phyloP scores from a whole-genome alignment of 2,329 filamentous ascomycete species.

The Fonsecaea pedrosoi region DNA sequence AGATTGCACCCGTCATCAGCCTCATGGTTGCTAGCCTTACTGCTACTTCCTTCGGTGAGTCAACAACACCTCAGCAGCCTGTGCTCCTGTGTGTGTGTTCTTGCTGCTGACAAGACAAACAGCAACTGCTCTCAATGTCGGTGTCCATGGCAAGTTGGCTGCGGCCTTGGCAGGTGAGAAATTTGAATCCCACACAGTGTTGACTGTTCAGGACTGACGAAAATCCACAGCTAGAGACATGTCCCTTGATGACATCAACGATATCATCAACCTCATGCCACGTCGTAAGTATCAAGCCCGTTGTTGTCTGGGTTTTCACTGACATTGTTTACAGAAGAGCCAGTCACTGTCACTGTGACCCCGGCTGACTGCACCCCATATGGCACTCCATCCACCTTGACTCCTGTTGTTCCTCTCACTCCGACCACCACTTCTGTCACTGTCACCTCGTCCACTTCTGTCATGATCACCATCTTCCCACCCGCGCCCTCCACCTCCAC shows the following conservation, averaged over 20 bases:
- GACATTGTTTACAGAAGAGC: slow-evolving; percentile 23
- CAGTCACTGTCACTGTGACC: slow-evolving; percentile 24
- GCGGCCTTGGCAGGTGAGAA: slow-evolving; percentile 30
- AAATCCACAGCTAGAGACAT: slow-evolving; percentile 27
- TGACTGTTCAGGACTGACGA: slow-evolving; percentile 13
- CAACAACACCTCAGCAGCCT: not conserved
- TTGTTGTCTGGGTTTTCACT: slow-evolving; percentile 17
- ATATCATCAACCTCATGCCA: slow-evolving; percentile 33
- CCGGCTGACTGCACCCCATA: slow-evolving; percentile 20
- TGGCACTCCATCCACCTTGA: slow-evolving; percentile 3
- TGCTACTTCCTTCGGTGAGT: slow-evolving; percentile 29
- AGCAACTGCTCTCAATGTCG: slow-evolving; percentile 21
- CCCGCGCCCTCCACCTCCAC: slow-evolving; percentile 8
- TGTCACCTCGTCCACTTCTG: slow-evolving; percentile 18
- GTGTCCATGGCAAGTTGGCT: slow-evolving; percentile 16
- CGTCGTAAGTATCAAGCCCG: slow-evolving; percentile 33
- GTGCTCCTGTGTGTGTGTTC: not conserved
- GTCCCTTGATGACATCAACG: slow-evolving; percentile 23
- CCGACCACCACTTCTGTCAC: slow-evolving; percentile 22
- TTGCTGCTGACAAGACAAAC: slow-evolving; percentile 22
- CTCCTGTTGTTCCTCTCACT: slow-evolving; percentile 8
- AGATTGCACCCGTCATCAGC: slow-evolving; percentile 28
- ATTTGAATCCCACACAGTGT: slow-evolving; percentile 3
- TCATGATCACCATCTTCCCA: slow-evolving; percentile 11
- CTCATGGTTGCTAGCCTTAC: slow-evolving; percentile 22